phyloP scores from a whole-genome alignment of 306 rosid species.

The Cucurbita moschata region DNA sequence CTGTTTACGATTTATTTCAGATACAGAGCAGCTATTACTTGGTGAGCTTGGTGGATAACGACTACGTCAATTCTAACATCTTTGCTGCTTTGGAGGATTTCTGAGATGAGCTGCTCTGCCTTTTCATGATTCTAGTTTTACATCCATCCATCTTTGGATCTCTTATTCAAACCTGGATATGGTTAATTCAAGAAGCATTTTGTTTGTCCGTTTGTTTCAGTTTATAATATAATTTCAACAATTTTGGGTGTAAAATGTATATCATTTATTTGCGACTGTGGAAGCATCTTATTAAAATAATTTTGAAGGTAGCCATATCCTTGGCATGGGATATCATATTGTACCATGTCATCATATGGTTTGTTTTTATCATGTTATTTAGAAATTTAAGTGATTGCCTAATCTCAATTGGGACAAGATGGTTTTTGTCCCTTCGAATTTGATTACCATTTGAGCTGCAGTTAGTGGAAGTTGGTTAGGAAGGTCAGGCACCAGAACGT shows the following conservation, averaged over 20 bases:
- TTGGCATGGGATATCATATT: not conserved
- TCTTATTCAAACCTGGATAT: not conserved
- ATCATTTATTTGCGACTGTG: not conserved
- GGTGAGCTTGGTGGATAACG: constrained; percentile 96
- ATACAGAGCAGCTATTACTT: constrained; percentile 56
- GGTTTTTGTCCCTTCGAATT: too few relatives aligned
- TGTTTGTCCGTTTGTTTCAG: not conserved
- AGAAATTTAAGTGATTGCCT: too few relatives aligned
- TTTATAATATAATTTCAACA: not conserved
- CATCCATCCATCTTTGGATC: not conserved
- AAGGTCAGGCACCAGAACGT: too few relatives aligned
- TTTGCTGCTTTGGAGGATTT: constrained; percentile 48
- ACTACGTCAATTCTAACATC: constrained; percentile 51
- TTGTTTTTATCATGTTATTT: not conserved
- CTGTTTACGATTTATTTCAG: constrained; percentile 22
- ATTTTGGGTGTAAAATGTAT: not conserved
- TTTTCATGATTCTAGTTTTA: not conserved
- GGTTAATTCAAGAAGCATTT: not conserved
- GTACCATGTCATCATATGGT: not conserved
- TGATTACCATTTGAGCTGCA: too few relatives aligned
- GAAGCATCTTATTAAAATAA: not conserved
- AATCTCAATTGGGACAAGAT: too few relatives aligned
- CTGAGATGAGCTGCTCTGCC: constrained; percentile 15
- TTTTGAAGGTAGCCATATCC: not conserved
- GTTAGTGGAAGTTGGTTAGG: too few relatives aligned